These are phyloP conservation scores for Starmerella etchellsii DNA, from an alignment of 805 yeast genomes.

Conservation along the genomic window DNA sequence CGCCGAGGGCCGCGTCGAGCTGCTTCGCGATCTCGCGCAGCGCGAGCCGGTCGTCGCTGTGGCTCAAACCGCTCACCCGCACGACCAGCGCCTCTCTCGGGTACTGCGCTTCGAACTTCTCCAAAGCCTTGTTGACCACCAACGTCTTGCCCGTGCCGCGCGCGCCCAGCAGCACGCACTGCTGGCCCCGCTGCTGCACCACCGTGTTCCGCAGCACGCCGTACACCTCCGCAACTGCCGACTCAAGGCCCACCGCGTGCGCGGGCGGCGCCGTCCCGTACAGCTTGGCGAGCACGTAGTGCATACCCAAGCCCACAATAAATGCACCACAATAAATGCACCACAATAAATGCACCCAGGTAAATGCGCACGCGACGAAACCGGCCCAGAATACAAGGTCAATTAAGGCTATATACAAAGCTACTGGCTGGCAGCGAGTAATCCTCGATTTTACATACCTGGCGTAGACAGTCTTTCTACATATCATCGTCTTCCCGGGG, in stretches of 20 bases:
- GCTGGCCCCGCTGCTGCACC: constrained; percentile 60
- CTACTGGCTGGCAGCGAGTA: too few species aligned
- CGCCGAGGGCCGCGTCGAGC: constrained; percentile 37
- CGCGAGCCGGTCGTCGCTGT: constrained; percentile 64
- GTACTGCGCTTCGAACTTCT: constrained; percentile 32
- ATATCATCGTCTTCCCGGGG: constrained; percentile 44
- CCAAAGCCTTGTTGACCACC: constrained; percentile 45
- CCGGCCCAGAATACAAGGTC: too few species aligned
- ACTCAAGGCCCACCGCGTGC: constrained; percentile 29
- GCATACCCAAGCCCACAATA: constrained; percentile 5
- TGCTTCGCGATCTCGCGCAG: constrained; percentile 78
- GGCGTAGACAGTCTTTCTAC: constrained; percentile 1
- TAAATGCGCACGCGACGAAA: too few species aligned
- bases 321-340: too few species aligned
- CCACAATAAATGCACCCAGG: too few species aligned
- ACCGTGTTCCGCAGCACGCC: constrained; percentile 52
- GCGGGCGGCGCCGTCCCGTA: constrained; percentile 20
- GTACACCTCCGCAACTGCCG: constrained; percentile 38
- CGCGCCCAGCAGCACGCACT: constrained; percentile 70
- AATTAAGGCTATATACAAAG: too few species aligned
- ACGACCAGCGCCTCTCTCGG: constrained; percentile 43
- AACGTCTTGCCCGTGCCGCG: constrained; percentile 64
- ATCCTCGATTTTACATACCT: too few species aligned
- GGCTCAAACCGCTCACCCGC: constrained; percentile 55
- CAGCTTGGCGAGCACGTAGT: constrained; percentile 23